Conservation (phyloP, 768 basidiomycete genomes). For the Paxillus rubicundulus region DNA sequence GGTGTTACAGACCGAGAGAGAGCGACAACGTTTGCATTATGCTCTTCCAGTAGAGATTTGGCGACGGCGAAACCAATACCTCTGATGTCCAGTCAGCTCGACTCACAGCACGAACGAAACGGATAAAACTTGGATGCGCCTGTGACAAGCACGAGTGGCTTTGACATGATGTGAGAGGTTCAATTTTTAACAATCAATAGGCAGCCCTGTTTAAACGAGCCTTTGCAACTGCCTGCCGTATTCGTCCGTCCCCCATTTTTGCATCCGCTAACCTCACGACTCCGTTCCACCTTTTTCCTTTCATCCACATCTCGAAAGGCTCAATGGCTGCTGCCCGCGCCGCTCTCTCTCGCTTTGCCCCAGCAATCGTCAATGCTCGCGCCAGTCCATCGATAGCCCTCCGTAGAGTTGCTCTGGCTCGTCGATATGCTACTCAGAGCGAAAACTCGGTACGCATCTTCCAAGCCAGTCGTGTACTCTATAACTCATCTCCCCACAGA, state of each 20-base stretch:
- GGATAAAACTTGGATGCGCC: constrained; percentile 75
- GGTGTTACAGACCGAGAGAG: constrained; percentile 67
- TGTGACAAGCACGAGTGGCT: constrained; percentile 72
- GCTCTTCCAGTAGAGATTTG: constrained; percentile 57
- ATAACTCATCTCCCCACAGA: constrained; percentile 43
- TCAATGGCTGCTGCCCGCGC: constrained; percentile 59
- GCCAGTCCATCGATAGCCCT: constrained; percentile 40
- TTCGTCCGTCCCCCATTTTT: constrained; percentile 24
- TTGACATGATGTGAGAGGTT: constrained; percentile 22
- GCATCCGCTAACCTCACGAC: constrained; percentile 9
- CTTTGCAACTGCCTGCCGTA: no score
- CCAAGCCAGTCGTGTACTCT: constrained; percentile 13
- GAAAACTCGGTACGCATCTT: constrained; percentile 45
- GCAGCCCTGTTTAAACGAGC: no score
- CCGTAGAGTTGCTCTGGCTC: constrained; percentile 44
- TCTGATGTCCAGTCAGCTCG: constrained; percentile 29
- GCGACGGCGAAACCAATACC: constrained; percentile 83
- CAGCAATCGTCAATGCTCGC: constrained; percentile 42
- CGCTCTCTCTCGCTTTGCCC: constrained; percentile 63
- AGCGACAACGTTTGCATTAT: constrained; percentile 69
- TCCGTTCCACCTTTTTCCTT: constrained; percentile 14
- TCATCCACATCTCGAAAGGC: constrained; percentile 25
- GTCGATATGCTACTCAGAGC: constrained; percentile 64
- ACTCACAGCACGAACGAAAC: background rate
- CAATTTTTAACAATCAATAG: background rate